A percentile compares a stretch with the other conserved stretches of the same genome.
Evolutionary conservation across 2,329 filamentous ascomycete genomes (phyloP).

Genomic region (Plenodomus biglobosus): DNA sequence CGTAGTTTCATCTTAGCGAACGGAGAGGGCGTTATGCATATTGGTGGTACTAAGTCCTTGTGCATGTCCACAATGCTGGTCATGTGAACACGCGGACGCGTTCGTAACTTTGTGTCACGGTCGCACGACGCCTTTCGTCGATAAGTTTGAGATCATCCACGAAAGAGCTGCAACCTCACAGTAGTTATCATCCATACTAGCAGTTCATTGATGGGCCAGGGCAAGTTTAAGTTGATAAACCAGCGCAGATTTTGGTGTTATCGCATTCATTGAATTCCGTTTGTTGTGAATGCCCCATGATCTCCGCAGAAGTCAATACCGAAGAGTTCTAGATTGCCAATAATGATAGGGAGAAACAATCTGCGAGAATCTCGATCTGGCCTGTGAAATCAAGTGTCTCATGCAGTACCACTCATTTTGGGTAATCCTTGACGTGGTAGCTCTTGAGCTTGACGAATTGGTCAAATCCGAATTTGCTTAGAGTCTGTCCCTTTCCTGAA

Average conservation of each 20-base stretch:
- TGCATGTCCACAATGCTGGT: not conserved
- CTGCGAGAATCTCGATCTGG: conserved; percentile 11
- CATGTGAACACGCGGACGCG: conserved; percentile 22
- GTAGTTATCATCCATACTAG: not conserved
- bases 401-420: conserved; percentile 49
- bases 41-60: conserved; percentile 4
- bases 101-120: conserved; percentile 3
- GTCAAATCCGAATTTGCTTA: conserved; percentile 89
- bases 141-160: not conserved
- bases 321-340: not conserved
- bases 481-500: conserved; percentile 85
- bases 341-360: conserved; percentile 17
- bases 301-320: not conserved
- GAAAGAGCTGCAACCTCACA: not conserved
- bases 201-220: too few relatives aligned
- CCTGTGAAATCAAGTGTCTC: conserved; percentile 11
- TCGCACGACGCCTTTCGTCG: not conserved
- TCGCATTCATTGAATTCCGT: not conserved
- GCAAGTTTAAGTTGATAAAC: too few relatives aligned
- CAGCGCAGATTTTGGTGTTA: too few relatives aligned
- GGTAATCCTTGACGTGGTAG: conserved; percentile 84
- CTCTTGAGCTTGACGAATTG: conserved; percentile 97
- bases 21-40: conserved; percentile 3
- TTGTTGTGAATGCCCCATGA: not conserved
- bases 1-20: conserved; percentile 21